Evolutionary conservation across 2,329 filamentous ascomycete species (phyloP).

Genomic region (Tolypocladium amazonense): DNA sequence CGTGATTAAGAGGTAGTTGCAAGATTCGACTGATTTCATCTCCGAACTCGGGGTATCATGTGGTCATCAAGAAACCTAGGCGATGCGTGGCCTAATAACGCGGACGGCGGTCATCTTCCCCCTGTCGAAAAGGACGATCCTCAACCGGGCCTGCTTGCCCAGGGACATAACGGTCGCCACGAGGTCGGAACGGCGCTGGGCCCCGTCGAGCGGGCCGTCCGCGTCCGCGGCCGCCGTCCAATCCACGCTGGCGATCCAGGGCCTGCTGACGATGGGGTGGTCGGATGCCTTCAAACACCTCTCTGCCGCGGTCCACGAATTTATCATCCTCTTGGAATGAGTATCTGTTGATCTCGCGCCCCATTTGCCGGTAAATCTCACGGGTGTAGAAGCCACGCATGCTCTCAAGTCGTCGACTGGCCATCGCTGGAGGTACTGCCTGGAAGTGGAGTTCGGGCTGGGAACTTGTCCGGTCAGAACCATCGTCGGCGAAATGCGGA

Average conservation of each 20-base stretch:
- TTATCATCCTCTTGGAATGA: slow-evolving; percentile 57
- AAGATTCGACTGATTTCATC: background rate
- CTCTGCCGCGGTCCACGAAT: slow-evolving; percentile 63
- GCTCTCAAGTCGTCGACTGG: slow-evolving; percentile 50
- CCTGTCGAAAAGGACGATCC: slow-evolving; percentile 4
- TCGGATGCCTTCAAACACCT: slow-evolving; percentile 55
- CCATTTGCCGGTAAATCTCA: slow-evolving; percentile 28
- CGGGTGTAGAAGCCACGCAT: slow-evolving; percentile 37
- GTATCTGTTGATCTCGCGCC: slow-evolving; percentile 52
- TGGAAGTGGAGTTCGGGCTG: background rate
- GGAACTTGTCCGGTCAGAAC: background rate
- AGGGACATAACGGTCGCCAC: slow-evolving; percentile 9
- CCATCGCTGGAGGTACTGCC: slow-evolving; percentile 27
- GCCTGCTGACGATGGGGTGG: slow-evolving; percentile 42
- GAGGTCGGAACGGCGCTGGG: slow-evolving; percentile 8
- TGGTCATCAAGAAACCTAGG: background rate
- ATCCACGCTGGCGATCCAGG: slow-evolving; percentile 23
- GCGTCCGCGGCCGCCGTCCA: slow-evolving; percentile 14
- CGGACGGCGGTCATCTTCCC: background rate
- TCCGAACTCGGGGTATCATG: background rate
- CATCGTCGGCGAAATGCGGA: background rate
- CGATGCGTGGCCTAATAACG: background rate
- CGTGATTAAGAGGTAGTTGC: background rate
- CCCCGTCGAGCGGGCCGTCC: slow-evolving; percentile 17
- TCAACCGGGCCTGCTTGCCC: slow-evolving; percentile 8